Evolutionary conservation across 2,329 filamentous ascomycete genomes (phyloP), one percentile per base, ranked within the genome.

Genomic region (Colletotrichum graminicola): DNA sequence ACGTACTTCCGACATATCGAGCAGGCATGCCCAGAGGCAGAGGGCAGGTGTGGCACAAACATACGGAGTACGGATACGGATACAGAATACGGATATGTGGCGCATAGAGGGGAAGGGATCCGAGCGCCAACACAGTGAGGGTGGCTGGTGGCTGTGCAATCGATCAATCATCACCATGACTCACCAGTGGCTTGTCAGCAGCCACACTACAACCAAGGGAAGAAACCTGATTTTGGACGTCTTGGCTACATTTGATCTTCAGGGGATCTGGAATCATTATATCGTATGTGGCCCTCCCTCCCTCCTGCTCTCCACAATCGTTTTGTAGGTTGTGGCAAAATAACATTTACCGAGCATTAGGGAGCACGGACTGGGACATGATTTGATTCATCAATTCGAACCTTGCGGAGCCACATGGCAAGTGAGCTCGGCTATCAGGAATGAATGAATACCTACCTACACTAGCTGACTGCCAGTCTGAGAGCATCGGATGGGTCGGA

Each of bases 51-150:
- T 47, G 57, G 41, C 57, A 34, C 41, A n/a, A 1, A 45, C 7
- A 45, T n/a, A n/a, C n/a, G n/a, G n/a, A n/a, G n/a, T n/a, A n/a
- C n/a, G n/a, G n/a, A n/a, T n/a, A n/a, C n/a, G n/a, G n/a, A n/a
- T n/a, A n/a, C n/a, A n/a, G n/a, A n/a, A n/a, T n/a, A n/a, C n/a
- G n/a, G n/a, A n/a, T n/a, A 18, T 45, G 43, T 45, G 43, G 43
- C 43, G 21, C 3, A 2, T 2, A 18, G n/a, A 7, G 1, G 23
- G 14, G 1, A 2, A 8, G 0, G 12, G 29, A 29, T 29, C 1
- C 0, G 1, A 3, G 21, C 14, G 43, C 59, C 41, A 62, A 32
- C 5, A 21, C 2, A 62, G 16, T 18, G 8, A 18, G 34, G 45
- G n/a, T 16, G 10, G 10, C 7, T 39, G 2, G 45, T 62, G 59